Conservation (phyloP, 495 filamentous ascomycete genomes). For the Paragyromitra xinjiangensis region DNA sequence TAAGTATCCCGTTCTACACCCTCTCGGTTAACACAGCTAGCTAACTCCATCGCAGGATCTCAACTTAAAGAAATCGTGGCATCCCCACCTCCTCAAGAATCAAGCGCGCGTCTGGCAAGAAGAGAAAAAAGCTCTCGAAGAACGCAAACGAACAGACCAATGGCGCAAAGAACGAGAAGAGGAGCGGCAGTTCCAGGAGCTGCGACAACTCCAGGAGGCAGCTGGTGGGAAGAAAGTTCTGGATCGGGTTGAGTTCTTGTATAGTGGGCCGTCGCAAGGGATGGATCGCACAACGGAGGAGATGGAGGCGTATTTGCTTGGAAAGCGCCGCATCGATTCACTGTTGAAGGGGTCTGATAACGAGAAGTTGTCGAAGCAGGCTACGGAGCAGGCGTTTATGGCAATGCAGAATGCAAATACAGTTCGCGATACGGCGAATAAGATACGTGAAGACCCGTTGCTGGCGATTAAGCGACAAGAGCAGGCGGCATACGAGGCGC, state of each 20-base stretch:
- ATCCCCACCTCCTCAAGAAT: constrained; percentile 82
- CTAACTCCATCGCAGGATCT: constrained; percentile 66
- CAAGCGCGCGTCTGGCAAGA: constrained; percentile 84
- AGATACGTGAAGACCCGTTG: constrained; percentile 88
- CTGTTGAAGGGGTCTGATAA: constrained; percentile 84
- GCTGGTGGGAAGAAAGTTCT: constrained; percentile 78
- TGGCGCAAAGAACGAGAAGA: constrained; percentile 90
- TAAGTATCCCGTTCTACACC: constrained; percentile 30
- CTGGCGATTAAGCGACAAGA: constrained; percentile 91
- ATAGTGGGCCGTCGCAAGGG: constrained; percentile 82
- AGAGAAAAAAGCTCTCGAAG: constrained; percentile 92
- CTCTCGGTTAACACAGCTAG: not conserved
- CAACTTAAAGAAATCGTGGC: constrained; percentile 98
- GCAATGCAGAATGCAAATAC: constrained; percentile 69
- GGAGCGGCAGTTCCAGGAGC: constrained; percentile 90
- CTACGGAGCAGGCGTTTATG: constrained; percentile 71
- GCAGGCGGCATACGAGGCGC: constrained; percentile 86
- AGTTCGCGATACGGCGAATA: constrained; percentile 77
- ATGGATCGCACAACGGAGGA: constrained; percentile 86
- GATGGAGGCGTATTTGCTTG: constrained; percentile 91
- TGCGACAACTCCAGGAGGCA: constrained; percentile 87
- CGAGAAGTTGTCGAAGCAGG: constrained; percentile 82
- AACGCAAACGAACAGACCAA: constrained; percentile 89
- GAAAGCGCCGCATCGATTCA: constrained; percentile 88
- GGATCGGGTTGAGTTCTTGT: constrained; percentile 97